Evolutionary conservation across 345 rosid genomes (phyloP), one percentile per base, ranked within the genome.

Genomic region (Pelargonium nanum): DNA sequence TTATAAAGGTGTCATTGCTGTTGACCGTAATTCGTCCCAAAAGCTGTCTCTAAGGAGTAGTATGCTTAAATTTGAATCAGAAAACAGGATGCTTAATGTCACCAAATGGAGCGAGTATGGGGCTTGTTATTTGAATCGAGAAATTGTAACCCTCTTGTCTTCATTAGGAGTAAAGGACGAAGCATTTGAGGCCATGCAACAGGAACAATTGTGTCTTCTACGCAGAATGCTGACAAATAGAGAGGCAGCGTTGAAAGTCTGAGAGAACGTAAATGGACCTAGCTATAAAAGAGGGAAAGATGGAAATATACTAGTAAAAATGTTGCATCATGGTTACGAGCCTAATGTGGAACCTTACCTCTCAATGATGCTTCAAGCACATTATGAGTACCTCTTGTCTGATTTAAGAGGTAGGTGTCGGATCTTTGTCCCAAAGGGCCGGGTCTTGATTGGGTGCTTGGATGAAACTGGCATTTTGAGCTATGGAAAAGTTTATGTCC

Each of bases 1-100:
- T 0, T 80, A 45, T 81, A 87, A 87, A 73, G 94, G 94, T 54
- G 94, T 84, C 17, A 83, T 87, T 22, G 94, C 94, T 13, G 75
- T 80, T 23, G 90, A 84, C 65, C 94, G 83, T 6, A 61, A 62
- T 16, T 84, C 86, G 8, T 64, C 64, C 0, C 63, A 5, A 61
- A 82, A 82, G 22, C 63, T 84, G 32, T 86, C 86, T 1, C 19
- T 80, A 22, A 65, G 81, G 51, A 2, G 34, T 22, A 80, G 79
- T 6, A 80, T 74, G 84, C 56, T 4, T 22, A 80, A 80, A 61
- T 80, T 34, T 3, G 59, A 68, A 25, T 70, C 79, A 2, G 50
- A 24, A 1, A 52, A 63, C 67, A 74, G 76, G 0, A 80, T 74
- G 45, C 67, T 86, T 0, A 87, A 83, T 60, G 79, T 86, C 21